Percentiles rank a stretch among this genome's conserved stretches.
Evolutionary conservation across 306 rosid species (phyloP).

Genomic region (Gillenia trifoliata): DNA sequence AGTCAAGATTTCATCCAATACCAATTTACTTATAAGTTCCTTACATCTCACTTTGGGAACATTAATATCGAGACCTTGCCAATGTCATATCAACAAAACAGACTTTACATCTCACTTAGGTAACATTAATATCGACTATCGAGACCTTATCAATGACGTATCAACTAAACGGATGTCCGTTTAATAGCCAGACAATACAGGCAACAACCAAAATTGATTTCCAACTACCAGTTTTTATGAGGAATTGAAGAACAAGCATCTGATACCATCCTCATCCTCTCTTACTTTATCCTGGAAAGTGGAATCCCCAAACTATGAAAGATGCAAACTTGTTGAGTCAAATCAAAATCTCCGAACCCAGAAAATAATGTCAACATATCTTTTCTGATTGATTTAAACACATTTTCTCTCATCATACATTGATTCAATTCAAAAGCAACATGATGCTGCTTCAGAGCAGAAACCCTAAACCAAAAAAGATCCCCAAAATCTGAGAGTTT

Average conservation of each 20-base stretch:
- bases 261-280: background rate
- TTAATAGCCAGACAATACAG: background rate
- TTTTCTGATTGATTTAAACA: background rate
- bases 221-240: background rate
- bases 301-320: background rate
- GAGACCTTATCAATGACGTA: too few species aligned
- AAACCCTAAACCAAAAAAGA: constrained; percentile 22
- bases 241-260: background rate
- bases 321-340: constrained; percentile 2
- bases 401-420: constrained; percentile 6
- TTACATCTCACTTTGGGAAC: background rate
- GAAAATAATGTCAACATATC: background rate
- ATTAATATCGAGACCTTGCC: too few species aligned
- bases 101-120: too few species aligned
- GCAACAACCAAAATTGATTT: background rate
- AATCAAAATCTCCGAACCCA: background rate
- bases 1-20: rapidly evolving
- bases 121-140: too few species aligned
- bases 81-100: too few species aligned
- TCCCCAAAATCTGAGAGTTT: constrained; percentile 8
- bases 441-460: constrained; percentile 23
- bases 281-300: background rate
- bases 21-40: background rate
- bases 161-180: background rate
- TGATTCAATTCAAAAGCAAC: constrained; percentile 17